A percentile compares a stretch with the other conserved stretches of the same genome.
Conservation (phyloP, 2,329 filamentous ascomycete genomes). For the Fonsecaea multimorphosa region DNA sequence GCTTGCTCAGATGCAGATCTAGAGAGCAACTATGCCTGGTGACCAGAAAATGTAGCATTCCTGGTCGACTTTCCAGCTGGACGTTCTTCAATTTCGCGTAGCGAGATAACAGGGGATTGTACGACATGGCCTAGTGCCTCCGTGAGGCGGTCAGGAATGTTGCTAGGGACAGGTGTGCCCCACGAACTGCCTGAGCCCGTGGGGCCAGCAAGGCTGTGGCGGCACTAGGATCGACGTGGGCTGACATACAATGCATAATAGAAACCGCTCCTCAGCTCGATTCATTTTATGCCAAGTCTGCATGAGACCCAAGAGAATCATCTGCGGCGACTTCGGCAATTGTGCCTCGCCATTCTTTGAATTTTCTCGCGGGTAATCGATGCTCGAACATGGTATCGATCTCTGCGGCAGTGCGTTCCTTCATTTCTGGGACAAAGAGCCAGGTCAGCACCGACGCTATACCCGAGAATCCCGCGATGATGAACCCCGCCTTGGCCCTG, state of each 20-base stretch:
- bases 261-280: background rate
- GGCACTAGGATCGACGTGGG: background rate
- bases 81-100: too few species aligned
- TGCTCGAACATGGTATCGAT: slow-evolving; percentile 53
- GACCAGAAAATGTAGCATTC: too few species aligned
- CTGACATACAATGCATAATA: background rate
- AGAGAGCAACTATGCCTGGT: too few species aligned
- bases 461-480: slow-evolving; percentile 47
- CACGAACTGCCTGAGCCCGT: background rate
- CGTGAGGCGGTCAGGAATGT: too few species aligned
- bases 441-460: slow-evolving; percentile 48
- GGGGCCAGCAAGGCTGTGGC: background rate
- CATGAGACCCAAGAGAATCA: background rate
- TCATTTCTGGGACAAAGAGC: slow-evolving; percentile 61
- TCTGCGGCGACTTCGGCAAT: background rate
- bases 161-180: background rate
- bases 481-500: slow-evolving; percentile 51
- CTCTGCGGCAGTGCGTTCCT: slow-evolving; percentile 55
- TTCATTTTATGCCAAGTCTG: background rate
- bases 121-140: too few species aligned
- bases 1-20: background rate
- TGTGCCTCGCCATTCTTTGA: slow-evolving; percentile 37
- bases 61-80: too few species aligned
- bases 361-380: slow-evolving; percentile 38
- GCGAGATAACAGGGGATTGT: too few species aligned